Percentiles rank a stretch among this genome's conserved stretches.
Evolutionary conservation across 352 stramenopile genomes (phyloP).

Genomic region (Pythium aphanidermatum): DNA sequence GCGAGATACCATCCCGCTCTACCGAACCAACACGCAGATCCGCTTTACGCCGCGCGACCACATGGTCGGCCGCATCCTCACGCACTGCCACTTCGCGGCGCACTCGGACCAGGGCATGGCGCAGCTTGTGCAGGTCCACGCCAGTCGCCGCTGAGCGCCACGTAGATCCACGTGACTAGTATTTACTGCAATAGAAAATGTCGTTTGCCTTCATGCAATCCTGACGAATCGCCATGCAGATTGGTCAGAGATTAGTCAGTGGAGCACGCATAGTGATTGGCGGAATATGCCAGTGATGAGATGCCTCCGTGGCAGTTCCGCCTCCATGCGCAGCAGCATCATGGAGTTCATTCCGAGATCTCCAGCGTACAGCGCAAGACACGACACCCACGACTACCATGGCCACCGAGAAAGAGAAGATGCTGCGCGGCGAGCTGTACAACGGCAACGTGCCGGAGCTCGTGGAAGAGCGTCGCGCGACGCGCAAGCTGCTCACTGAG

Average conservation of each 20-base stretch:
- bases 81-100: slow-evolving; percentile 68
- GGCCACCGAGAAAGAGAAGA: slow-evolving; percentile 48
- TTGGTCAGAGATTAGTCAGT: too few species aligned
- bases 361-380: not conserved
- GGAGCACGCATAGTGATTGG: too few species aligned
- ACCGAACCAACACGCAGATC: slow-evolving; percentile 51
- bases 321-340: not conserved
- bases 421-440: slow-evolving; percentile 60
- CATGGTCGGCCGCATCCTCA: slow-evolving; percentile 63
- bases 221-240: too few species aligned
- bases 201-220: too few species aligned
- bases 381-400: slow-evolving; percentile 9
- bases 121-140: slow-evolving; percentile 51
- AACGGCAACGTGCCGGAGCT: slow-evolving; percentile 30
- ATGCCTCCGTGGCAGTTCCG: too few species aligned
- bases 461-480: slow-evolving; percentile 26
- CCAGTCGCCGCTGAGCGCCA: not conserved
- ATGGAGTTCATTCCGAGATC: not conserved
- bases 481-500: slow-evolving; percentile 27
- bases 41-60: slow-evolving; percentile 57
- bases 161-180: too few species aligned
- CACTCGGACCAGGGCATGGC: slow-evolving; percentile 72
- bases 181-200: too few species aligned
- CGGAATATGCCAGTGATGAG: too few species aligned
- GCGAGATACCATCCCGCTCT: slow-evolving; percentile 73